phyloP scores from a whole-genome alignment of 1,139 yeast genomes.

The Lodderomyces parapsilosis region DNA sequence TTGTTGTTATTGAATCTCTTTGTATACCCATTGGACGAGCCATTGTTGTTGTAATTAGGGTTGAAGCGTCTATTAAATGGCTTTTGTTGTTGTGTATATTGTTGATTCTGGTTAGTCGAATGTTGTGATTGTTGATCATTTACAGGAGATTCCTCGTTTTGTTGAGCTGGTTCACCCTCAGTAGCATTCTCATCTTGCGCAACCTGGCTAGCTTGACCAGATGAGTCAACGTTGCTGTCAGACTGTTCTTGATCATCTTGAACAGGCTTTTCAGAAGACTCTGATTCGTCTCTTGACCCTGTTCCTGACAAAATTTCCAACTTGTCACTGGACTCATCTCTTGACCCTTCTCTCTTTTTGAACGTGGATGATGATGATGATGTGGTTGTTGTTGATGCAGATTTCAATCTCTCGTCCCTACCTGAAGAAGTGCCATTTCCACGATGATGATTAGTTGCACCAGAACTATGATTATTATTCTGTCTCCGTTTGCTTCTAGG shows the following conservation, averaged over 20 bases:
- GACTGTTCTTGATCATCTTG: slow-evolving; percentile 5
- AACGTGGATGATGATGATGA: slow-evolving; percentile 4
- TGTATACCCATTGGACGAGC: slow-evolving; percentile 9
- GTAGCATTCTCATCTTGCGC: slow-evolving; percentile 3
- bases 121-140: slow-evolving; percentile 10
- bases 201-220: slow-evolving; percentile 4
- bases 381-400: slow-evolving; percentile 1
- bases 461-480: slow-evolving; percentile 13
- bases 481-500: slow-evolving; percentile 33
- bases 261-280: not conserved
- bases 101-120: slow-evolving; percentile 17
- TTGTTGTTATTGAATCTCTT: slow-evolving; percentile 8
- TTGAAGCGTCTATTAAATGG: slow-evolving; percentile 7
- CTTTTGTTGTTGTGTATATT: slow-evolving; percentile 9
- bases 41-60: slow-evolving; percentile 9
- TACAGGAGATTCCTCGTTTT: not conserved
- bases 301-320: not conserved
- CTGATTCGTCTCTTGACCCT: not conserved
- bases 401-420: slow-evolving; percentile 1
- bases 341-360: slow-evolving; percentile 11
- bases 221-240: not conserved
- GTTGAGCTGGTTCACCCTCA: slow-evolving; percentile 3
- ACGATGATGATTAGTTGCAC: slow-evolving; percentile 2
- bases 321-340: not conserved
- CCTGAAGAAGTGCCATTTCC: slow-evolving; percentile 3